phyloP scores from a whole-genome alignment of 805 yeast species.

The Metschnikowia henanensis region DNA sequence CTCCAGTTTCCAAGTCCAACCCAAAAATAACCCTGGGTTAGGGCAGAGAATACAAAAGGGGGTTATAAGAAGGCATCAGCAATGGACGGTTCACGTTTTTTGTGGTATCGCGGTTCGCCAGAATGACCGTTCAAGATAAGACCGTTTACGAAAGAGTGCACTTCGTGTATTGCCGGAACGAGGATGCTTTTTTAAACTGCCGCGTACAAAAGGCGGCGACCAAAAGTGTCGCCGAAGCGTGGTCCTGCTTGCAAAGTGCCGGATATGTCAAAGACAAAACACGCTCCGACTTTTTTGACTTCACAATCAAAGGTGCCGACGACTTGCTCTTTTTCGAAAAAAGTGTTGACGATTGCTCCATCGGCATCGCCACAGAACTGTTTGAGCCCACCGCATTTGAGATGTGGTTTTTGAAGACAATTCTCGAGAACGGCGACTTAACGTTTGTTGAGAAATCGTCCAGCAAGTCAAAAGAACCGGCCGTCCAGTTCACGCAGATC shows the following conservation, averaged over 20 bases:
- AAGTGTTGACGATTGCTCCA: slow-evolving; percentile 14
- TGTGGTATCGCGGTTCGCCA: slow-evolving; percentile 1
- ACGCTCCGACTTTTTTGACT: background rate
- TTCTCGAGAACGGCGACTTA: slow-evolving; percentile 22
- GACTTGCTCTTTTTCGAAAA: slow-evolving; percentile 24
- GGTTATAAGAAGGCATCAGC: slow-evolving; percentile 10
- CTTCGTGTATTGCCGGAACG: slow-evolving; percentile 27
- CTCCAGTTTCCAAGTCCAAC: slow-evolving; percentile 2
- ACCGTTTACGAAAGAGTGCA: slow-evolving; percentile 30
- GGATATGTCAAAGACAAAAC: background rate
- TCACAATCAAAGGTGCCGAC: slow-evolving; percentile 5
- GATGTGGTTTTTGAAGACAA: slow-evolving; percentile 32
- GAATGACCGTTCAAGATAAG: slow-evolving; percentile 19
- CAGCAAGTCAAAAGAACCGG: slow-evolving; percentile 6
- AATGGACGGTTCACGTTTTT: background rate
- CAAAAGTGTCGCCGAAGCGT: slow-evolving; percentile 5
- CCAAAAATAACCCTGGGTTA: background rate
- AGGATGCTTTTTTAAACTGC: slow-evolving; percentile 15
- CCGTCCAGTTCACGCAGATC: slow-evolving; percentile 33
- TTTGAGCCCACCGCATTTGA: slow-evolving; percentile 28
- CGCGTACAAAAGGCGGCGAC: slow-evolving; percentile 14
- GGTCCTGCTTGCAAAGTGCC: slow-evolving; percentile 9
- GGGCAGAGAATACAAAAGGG: slow-evolving; percentile 8
- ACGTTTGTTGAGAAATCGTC: slow-evolving; percentile 6
- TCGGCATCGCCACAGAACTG: slow-evolving; percentile 32